A percentile compares a stretch with the other conserved stretches of the same genome.
Conservation (phyloP, 2,329 filamentous ascomycete species). For the Apiospora pterosperma region DNA sequence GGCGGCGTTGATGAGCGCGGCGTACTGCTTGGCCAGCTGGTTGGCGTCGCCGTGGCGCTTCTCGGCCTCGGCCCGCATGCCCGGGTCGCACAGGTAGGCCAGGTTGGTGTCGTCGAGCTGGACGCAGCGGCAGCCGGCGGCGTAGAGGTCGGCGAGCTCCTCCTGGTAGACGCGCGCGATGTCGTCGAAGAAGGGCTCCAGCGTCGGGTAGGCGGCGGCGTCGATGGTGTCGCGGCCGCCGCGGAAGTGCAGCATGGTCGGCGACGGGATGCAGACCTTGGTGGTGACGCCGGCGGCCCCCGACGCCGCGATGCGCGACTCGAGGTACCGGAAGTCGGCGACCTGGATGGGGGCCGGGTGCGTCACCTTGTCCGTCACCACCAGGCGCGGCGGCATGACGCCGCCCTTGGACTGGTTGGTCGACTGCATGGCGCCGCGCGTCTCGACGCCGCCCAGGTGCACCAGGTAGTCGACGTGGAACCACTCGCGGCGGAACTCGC, state of each 20-base stretch:
- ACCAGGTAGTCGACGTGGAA: slow-evolving; percentile 58
- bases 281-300: slow-evolving; percentile 31
- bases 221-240: slow-evolving; percentile 51
- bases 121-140: slow-evolving; percentile 52
- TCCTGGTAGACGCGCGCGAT: slow-evolving; percentile 52
- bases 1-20: slow-evolving; percentile 50
- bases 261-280: slow-evolving; percentile 56
- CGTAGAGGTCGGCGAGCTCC: slow-evolving; percentile 47
- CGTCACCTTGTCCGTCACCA: slow-evolving; percentile 51
- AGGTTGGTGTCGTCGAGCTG: slow-evolving; percentile 59
- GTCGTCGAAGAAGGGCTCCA: slow-evolving; percentile 54
- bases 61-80: slow-evolving; percentile 51
- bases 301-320: slow-evolving; percentile 38
- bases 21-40: slow-evolving; percentile 48
- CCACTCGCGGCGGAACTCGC: slow-evolving; percentile 54
- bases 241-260: slow-evolving; percentile 60
- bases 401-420: slow-evolving; percentile 44
- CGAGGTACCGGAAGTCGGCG: slow-evolving; percentile 52
- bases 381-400: slow-evolving; percentile 49
- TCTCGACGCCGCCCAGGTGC: slow-evolving; percentile 50
- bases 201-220: slow-evolving; percentile 47
- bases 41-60: slow-evolving; percentile 47
- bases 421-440: slow-evolving; percentile 41
- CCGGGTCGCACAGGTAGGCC: slow-evolving; percentile 55
- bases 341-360: slow-evolving; percentile 53